These are phyloP conservation scores for Ophiobolus disseminans DNA, from an alignment of 2,329 filamentous ascomycete genomes.

Conservation along the genomic window DNA sequence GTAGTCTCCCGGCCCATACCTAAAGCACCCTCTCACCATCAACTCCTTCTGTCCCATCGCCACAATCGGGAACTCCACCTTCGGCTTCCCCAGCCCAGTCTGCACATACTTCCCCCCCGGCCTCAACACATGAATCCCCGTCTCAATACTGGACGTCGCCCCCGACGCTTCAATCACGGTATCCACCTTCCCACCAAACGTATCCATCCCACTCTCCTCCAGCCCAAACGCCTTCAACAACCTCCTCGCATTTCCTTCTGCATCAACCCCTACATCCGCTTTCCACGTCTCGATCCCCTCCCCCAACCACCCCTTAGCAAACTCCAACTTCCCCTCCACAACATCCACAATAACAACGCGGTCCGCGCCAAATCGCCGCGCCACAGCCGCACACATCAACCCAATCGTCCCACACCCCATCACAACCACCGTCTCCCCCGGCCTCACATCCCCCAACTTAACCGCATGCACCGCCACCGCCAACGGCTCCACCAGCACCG, in stretches of 20 bases:
- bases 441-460: slow-evolving; percentile 75
- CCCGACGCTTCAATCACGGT: slow-evolving; percentile 91
- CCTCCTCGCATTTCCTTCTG: slow-evolving; percentile 71
- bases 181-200: slow-evolving; percentile 75
- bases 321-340: slow-evolving; percentile 78
- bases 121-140: slow-evolving; percentile 84
- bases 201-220: slow-evolving; percentile 59
- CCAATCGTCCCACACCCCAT: slow-evolving; percentile 94
- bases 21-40: slow-evolving; percentile 43
- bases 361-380: slow-evolving; percentile 70
- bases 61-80: slow-evolving; percentile 95
- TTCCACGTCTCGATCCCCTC: slow-evolving; percentile 72
- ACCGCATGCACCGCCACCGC: slow-evolving; percentile 86
- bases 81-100: slow-evolving; percentile 89
- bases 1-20: slow-evolving; percentile 43
- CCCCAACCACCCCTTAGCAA: slow-evolving; percentile 81
- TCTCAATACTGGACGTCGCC: slow-evolving; percentile 83
- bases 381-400: slow-evolving; percentile 80
- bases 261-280: slow-evolving; percentile 62
- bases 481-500: slow-evolving; percentile 86
- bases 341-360: slow-evolving; percentile 93
- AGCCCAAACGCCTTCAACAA: slow-evolving; percentile 66
- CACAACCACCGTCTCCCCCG: slow-evolving; percentile 86
- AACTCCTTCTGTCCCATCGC: slow-evolving; percentile 86
- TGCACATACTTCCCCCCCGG: slow-evolving; percentile 96